Percentiles rank a stretch among this genome's conserved stretches.
phyloP scores from a whole-genome alignment of 2,329 filamentous ascomycete species.

The Pseudogymnoascus sp. region DNA sequence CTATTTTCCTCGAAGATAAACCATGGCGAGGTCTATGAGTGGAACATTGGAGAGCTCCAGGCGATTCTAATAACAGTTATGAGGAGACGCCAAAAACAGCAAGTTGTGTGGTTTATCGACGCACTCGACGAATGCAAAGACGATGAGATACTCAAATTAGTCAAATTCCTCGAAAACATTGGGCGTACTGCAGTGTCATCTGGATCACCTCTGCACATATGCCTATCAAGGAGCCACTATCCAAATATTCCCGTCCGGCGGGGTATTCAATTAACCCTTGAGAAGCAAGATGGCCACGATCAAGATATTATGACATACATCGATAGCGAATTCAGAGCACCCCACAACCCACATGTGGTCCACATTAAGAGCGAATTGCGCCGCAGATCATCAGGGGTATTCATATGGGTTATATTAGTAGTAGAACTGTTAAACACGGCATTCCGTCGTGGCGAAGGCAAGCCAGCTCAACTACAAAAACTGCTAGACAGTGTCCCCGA shows the following conservation, averaged over 20 bases:
- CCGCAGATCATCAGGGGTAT: slow-evolving; percentile 24
- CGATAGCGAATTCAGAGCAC: slow-evolving; percentile 22
- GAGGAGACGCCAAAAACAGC: neutral
- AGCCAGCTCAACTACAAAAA: neutral
- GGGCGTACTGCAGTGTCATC: slow-evolving; percentile 16
- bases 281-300: slow-evolving; percentile 25
- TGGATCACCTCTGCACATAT: slow-evolving; percentile 18
- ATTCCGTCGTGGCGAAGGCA: slow-evolving; percentile 25
- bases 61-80: neutral
- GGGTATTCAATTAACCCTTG: slow-evolving; percentile 23
- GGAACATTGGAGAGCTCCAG: neutral
- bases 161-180: slow-evolving; percentile 27
- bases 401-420: slow-evolving; percentile 27
- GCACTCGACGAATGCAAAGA: slow-evolving; percentile 43
- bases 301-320: slow-evolving; percentile 28
- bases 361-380: slow-evolving; percentile 20
- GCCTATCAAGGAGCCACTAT: slow-evolving; percentile 29
- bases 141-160: slow-evolving; percentile 30
- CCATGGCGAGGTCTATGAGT: neutral
- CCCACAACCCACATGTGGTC: slow-evolving; percentile 18
- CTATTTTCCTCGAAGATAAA: slow-evolving; percentile 19
- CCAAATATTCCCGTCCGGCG: slow-evolving; percentile 24
- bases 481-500: slow-evolving; percentile 29
- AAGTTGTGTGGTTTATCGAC: slow-evolving; percentile 38
- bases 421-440: slow-evolving; percentile 39